Evolutionary conservation across 2,329 filamentous ascomycete genomes (phyloP).

Genomic region (Ceratocystis smalleyi): DNA sequence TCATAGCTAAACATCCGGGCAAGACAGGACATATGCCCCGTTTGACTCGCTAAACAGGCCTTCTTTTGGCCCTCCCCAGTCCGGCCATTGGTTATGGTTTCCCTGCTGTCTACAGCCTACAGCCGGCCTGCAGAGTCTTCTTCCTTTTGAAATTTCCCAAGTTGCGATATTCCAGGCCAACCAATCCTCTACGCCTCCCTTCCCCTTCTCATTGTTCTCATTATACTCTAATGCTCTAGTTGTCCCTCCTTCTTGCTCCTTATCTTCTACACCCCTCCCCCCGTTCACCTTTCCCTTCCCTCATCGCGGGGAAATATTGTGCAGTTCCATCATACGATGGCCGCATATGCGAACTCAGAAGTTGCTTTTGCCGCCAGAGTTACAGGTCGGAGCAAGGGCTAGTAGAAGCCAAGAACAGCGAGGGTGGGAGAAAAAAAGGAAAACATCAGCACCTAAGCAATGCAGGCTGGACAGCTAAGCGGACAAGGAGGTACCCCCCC

Average conservation of each 20-base stretch:
- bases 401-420: neutral
- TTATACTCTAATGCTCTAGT: neutral
- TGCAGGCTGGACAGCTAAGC: no score
- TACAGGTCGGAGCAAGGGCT: neutral
- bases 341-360: neutral
- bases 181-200: neutral
- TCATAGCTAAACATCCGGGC: neutral
- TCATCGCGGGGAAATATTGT: neutral
- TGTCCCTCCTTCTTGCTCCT: neutral
- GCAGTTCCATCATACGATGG: slow-evolving; percentile 3
- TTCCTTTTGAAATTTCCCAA: neutral
- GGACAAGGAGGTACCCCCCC: neutral
- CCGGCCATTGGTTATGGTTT: neutral
- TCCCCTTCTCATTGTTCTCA: neutral
- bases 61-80: neutral
- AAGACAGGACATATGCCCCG: neutral
- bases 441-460: neutral
- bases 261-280: neutral
- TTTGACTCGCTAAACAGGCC: neutral
- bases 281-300: neutral
- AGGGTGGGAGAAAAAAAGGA: neutral
- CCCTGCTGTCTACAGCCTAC: neutral
- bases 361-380: slow-evolving; percentile 3
- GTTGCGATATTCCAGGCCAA: neutral
- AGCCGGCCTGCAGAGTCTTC: neutral